Conservation (phyloP, 163 green algal genomes). For the Chlorella variabilis region DNA sequence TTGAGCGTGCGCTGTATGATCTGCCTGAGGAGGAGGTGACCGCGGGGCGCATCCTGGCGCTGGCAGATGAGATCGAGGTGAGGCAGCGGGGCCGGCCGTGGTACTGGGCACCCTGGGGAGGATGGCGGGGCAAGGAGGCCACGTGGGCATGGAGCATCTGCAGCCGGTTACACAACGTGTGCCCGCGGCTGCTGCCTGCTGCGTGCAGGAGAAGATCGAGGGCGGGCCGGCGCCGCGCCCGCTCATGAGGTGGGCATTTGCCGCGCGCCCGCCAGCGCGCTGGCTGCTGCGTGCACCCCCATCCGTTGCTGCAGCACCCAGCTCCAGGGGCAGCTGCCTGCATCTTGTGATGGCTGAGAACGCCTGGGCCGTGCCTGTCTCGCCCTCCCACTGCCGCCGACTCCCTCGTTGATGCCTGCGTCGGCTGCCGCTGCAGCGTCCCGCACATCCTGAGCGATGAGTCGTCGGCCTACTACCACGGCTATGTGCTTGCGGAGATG, state of each 20-base stretch:
- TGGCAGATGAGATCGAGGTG: slow-evolving; percentile 74
- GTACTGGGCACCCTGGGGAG: slow-evolving; percentile 32
- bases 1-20: slow-evolving; percentile 88
- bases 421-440: slow-evolving; percentile 58
- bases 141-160: too few relatives aligned
- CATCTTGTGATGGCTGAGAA: too few relatives aligned
- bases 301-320: too few relatives aligned
- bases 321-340: too few relatives aligned
- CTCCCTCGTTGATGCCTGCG: too few relatives aligned
- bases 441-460: slow-evolving; percentile 85
- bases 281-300: not conserved
- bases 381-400: too few relatives aligned
- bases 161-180: too few relatives aligned
- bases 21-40: slow-evolving; percentile 77
- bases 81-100: slow-evolving; percentile 47
- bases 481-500: slow-evolving; percentile 73
- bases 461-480: slow-evolving; percentile 72
- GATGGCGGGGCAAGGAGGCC: slow-evolving; percentile 23
- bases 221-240: slow-evolving; percentile 15
- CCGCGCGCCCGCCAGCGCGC: too few relatives aligned
- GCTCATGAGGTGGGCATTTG: slow-evolving; percentile 25
- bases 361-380: too few relatives aligned
- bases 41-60: slow-evolving; percentile 59
- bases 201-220: slow-evolving; percentile 5
- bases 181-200: too few relatives aligned